Evolutionary conservation across 1,284 basidiomycete species (phyloP).

Genomic region (Acaromyces ingoldii): DNA sequence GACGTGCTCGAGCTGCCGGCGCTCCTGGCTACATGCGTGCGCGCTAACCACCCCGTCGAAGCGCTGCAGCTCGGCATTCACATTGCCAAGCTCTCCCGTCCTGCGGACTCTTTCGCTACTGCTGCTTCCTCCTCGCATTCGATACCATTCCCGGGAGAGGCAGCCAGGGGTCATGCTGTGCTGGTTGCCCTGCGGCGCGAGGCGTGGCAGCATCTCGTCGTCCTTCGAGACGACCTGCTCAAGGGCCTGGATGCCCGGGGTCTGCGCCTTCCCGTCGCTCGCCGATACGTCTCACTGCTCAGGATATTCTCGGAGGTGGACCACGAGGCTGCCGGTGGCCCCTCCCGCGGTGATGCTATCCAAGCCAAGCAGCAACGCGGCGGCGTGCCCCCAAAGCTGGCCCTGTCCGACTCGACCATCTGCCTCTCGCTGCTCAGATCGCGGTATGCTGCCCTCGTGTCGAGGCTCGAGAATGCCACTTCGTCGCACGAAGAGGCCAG

Average conservation of each 20-base stretch:
- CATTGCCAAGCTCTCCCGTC: slow-evolving; percentile 1
- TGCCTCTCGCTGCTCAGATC: slow-evolving; percentile 3
- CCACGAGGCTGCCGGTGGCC: neutral
- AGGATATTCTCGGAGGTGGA: slow-evolving; percentile 1
- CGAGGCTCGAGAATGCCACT: too few relatives aligned
- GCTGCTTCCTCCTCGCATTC: neutral
- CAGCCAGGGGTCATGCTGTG: too few relatives aligned
- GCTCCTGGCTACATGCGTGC: slow-evolving; percentile 3
- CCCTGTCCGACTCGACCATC: neutral
- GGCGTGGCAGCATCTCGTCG: neutral
- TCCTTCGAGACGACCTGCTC: slow-evolving; percentile 2
- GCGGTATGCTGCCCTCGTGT: too few relatives aligned
- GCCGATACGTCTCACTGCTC: slow-evolving; percentile 1
- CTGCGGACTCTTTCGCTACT: neutral
- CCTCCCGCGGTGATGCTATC: neutral
- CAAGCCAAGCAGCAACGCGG: neutral
- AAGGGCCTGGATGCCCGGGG: neutral
- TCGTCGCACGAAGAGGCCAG: neutral
- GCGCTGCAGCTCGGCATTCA: slow-evolving; percentile 4
- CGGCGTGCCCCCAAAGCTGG: too few relatives aligned
- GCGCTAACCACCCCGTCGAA: slow-evolving; percentile 1
- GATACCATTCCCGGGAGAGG: too few relatives aligned
- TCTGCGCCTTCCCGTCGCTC: neutral
- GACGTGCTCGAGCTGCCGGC: slow-evolving; percentile 7
- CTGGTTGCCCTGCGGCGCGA: neutral